Conservation (phyloP, 257 asterid genomes). For the Jacaranda mimosifolia region DNA sequence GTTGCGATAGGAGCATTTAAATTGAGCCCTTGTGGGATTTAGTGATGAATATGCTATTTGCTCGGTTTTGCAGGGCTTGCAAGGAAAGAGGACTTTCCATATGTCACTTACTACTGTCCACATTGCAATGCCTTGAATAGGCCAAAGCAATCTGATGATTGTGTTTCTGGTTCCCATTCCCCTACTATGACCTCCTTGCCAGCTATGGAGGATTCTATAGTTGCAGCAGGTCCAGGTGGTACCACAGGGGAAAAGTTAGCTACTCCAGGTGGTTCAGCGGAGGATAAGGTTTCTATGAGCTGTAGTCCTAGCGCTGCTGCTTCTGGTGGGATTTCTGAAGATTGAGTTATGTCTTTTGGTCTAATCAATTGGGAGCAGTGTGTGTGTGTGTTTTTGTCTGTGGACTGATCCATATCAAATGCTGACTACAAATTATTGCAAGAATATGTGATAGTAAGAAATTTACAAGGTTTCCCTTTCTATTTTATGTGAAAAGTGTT, state of each 20-base stretch:
- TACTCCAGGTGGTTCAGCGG: background rate
- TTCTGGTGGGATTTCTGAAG: slow-evolving; percentile 19
- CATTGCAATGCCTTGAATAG: slow-evolving; percentile 72
- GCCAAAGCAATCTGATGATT: slow-evolving; percentile 49
- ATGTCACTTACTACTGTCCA: slow-evolving; percentile 74
- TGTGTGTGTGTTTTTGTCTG: no score
- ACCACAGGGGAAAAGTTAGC: background rate
- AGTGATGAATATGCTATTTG: background rate
- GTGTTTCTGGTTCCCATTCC: slow-evolving; percentile 41
- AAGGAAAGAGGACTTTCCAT: slow-evolving; percentile 76
- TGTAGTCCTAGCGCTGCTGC: slow-evolving; percentile 14
- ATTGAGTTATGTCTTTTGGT: slow-evolving; percentile 13
- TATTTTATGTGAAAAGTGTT: background rate
- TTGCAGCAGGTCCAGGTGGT: slow-evolving; percentile 3
- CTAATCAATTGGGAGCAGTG: background rate
- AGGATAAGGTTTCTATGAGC: background rate
- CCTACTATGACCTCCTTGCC: slow-evolving; percentile 39
- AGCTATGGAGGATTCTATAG: slow-evolving; percentile 30
- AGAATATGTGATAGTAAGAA: background rate
- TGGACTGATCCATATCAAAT: slow-evolving; percentile 8
- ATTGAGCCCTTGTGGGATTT: no score
- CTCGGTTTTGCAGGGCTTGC: slow-evolving; percentile 61
- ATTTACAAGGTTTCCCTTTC: background rate
- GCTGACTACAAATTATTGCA: background rate
- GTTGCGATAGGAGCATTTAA: no score